phyloP scores from a whole-genome alignment of 768 basidiomycete species.

The Auricularia cornea region DNA sequence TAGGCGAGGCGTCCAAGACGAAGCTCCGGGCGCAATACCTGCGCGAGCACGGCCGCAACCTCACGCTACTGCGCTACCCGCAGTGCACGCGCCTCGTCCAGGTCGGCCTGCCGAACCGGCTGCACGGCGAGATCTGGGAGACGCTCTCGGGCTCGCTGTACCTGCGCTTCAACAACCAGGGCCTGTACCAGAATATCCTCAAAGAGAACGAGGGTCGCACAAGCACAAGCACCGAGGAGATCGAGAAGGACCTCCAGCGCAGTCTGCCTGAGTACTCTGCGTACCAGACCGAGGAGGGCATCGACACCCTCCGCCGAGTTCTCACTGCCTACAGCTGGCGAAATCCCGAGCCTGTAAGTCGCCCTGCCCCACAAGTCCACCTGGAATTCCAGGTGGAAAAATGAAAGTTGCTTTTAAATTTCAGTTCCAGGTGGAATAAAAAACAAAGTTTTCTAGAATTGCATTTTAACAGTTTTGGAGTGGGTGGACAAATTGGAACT shows the following conservation, averaged over 20 bases:
- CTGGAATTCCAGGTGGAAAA: too few relatives aligned
- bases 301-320: constrained; percentile 75
- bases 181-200: constrained; percentile 68
- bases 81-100: constrained; percentile 96
- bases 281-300: constrained; percentile 86
- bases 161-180: constrained; percentile 80
- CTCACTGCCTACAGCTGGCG: constrained; percentile 92
- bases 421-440: too few relatives aligned
- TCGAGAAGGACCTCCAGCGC: constrained; percentile 95
- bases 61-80: constrained; percentile 93
- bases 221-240: constrained; percentile 91
- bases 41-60: constrained; percentile 80
- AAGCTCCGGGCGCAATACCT: constrained; percentile 93
- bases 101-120: constrained; percentile 88
- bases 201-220: constrained; percentile 69
- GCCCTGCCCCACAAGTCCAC: too few relatives aligned
- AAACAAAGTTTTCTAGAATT: too few relatives aligned
- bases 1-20: constrained; percentile 87
- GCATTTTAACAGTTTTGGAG: too few relatives aligned
- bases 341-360: constrained; percentile 86
- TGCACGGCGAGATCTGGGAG: constrained; percentile 98
- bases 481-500: too few relatives aligned
- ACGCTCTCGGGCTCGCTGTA: constrained; percentile 89
- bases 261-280: constrained; percentile 96
- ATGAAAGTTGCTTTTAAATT: too few relatives aligned